Evolutionary conservation across 768 basidiomycete species (phyloP).

Genomic region (Xerocomellus amylosporus): DNA sequence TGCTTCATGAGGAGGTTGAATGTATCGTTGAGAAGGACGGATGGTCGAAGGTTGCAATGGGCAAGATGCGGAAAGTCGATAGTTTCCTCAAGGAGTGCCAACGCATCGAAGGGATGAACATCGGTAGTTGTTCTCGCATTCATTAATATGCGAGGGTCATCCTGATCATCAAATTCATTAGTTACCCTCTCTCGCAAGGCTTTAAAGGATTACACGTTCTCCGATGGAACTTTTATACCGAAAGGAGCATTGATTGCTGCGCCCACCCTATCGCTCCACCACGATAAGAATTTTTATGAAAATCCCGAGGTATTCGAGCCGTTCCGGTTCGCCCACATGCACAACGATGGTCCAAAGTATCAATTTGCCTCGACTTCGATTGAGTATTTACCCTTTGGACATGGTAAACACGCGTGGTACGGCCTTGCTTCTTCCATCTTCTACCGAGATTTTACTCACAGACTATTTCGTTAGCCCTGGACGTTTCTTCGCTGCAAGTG

Average conservation of each 20-base stretch:
- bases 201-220: constrained; percentile 33
- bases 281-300: constrained; percentile 24
- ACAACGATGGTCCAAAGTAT: constrained; percentile 30
- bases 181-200: constrained; percentile 34
- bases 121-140: constrained; percentile 19
- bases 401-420: constrained; percentile 18
- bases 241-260: constrained; percentile 29
- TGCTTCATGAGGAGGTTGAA: constrained; percentile 30
- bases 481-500: constrained; percentile 12
- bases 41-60: constrained; percentile 14
- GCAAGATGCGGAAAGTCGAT: constrained; percentile 36
- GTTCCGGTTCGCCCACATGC: constrained; percentile 18
- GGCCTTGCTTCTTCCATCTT: not conserved
- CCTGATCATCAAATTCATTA: constrained; percentile 1
- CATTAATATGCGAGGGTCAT: constrained; percentile 15
- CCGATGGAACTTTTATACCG: constrained; percentile 39
- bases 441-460: not conserved
- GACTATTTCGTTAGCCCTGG: constrained; percentile 4
- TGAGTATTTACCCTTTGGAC: constrained; percentile 39
- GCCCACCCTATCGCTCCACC: constrained; percentile 20
- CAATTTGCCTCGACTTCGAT: constrained; percentile 34
- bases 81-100: constrained; percentile 32
- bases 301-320: constrained; percentile 14
- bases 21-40: not conserved
- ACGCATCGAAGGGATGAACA: constrained; percentile 4